These are phyloP conservation scores for Persicaria maculosa DNA, from an alignment of 148 eudicot species.

Conservation along the genomic window DNA sequence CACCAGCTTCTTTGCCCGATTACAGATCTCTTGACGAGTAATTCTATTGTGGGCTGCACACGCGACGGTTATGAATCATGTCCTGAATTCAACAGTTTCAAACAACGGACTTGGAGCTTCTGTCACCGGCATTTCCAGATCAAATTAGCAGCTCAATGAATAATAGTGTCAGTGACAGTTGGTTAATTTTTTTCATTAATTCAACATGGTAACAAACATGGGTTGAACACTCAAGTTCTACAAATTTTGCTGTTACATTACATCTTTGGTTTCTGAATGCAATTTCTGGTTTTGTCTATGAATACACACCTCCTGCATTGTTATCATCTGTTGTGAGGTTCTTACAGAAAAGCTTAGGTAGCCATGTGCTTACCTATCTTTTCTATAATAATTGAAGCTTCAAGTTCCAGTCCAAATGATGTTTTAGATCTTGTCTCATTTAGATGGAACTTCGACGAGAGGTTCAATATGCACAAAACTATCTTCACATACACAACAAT, in stretches of 20 bases:
- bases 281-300: background rate
- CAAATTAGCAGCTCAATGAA: conserved; percentile 7
- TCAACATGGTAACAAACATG: conserved; percentile 11
- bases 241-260: conserved; percentile 1
- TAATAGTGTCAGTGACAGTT: conserved; percentile 7
- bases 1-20: background rate
- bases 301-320: background rate
- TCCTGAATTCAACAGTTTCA: background rate
- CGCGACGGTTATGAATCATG: background rate
- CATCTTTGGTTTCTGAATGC: conserved; percentile 8
- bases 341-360: background rate
- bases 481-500: conserved; percentile 3
- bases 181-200: conserved; percentile 9
- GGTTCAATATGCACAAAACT: background rate
- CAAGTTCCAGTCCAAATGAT: background rate
- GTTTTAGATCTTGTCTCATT: background rate
- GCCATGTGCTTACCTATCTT: background rate
- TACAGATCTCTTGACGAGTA: conserved; percentile 2
- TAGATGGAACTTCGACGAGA: too few species aligned
- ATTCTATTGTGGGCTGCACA: conserved; percentile 3
- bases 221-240: conserved; percentile 2
- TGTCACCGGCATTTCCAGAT: conserved; percentile 3
- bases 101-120: background rate
- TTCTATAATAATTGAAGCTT: background rate
- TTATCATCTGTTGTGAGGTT: background rate